These are phyloP conservation scores for Mortierella sp. DNA, from an alignment of 371 early-diverging fungal species.

Conservation along the genomic window DNA sequence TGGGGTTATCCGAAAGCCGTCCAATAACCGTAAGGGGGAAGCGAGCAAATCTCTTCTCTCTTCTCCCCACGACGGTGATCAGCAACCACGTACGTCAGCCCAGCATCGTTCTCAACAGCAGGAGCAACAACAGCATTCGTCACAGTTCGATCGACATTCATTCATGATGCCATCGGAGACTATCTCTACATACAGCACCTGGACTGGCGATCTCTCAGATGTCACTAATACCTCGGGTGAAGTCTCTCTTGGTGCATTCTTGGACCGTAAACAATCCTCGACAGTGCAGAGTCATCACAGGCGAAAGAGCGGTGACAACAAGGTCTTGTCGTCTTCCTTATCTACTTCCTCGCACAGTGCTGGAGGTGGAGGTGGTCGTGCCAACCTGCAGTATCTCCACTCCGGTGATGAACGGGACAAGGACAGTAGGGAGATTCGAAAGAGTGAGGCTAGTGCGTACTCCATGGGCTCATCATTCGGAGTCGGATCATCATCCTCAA, in stretches of 20 bases:
- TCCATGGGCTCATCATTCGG: slow-evolving; percentile 44
- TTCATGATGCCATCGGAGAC: slow-evolving; percentile 46
- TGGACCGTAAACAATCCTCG: slow-evolving; percentile 30
- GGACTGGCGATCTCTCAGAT: slow-evolving; percentile 53
- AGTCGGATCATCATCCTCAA: slow-evolving; percentile 13
- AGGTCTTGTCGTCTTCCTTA: neutral
- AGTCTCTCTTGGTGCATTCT: slow-evolving; percentile 48
- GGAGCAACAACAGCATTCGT: slow-evolving; percentile 1
- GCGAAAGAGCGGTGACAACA: slow-evolving; percentile 27
- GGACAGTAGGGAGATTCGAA: slow-evolving; percentile 14
- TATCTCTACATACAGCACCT: slow-evolving; percentile 34
- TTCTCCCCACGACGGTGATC: too few relatives aligned
- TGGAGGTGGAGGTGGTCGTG: too few relatives aligned
- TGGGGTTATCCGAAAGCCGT: slow-evolving; percentile 25
- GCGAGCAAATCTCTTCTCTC: too few relatives aligned
- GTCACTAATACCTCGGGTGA: slow-evolving; percentile 53
- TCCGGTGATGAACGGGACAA: slow-evolving; percentile 15
- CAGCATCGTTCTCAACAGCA: slow-evolving; percentile 4
- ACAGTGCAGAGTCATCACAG: slow-evolving; percentile 3
- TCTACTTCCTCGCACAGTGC: neutral
- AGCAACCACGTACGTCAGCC: neutral
- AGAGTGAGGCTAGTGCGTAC: slow-evolving; percentile 34
- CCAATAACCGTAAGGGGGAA: slow-evolving; percentile 8
- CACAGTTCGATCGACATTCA: slow-evolving; percentile 37
- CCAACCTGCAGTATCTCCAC: neutral